Base-by-base conservation (phyloP, 2,329 filamentous ascomycete species). In the Aspergillus arachidicola region DNA sequence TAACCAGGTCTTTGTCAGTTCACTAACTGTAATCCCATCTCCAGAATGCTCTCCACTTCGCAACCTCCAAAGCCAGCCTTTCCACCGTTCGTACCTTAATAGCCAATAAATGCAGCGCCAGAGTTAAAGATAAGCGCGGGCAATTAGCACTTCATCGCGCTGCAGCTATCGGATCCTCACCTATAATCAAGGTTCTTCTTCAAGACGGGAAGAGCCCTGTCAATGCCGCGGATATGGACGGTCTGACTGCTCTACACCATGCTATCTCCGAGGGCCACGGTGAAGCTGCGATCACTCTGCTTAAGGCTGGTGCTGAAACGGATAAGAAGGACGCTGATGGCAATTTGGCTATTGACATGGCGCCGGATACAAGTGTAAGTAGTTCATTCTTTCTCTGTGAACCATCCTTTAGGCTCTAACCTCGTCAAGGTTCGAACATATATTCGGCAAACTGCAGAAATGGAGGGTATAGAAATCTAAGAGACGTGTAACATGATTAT, bases 61-160 rank as follows among this genome's bases (percentile, higher is more conserved):
- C 93, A 56, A 90, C 92, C 16, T 97, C 93, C 36, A 99, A 99
- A 79, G 88, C 87, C 72, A 94, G 96, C 74, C 82, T 97, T 51
- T 92, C 96, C 67, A 84, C 91, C 7, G 93, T 93, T 30, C 89
- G 89, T 56, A 88, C 87, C 62, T 86, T 99, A n/a, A 80, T 99
- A 45, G 84, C 86, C 21, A 84, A 88, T 70, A 90, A 91, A 62
- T 94, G 93, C 14, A 93, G 90, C 5, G 87, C 93, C 1, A 84
- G 94, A 30, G 85, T 94, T 2, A 92, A 92, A 67, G 95, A 99
- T 75, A 91, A 87, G 72, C 87, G 93, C 34, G 92, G 92, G n/a
- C 94, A 97, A 75, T 88, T 97, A 62, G 86, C 96, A 7, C 85
- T 99, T 30, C 96, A 99, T 78, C 88, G 95, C 21, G 95, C 95